Evolutionary conservation across 169 alveolate species (phyloP), one percentile per base, ranked within the genome.

Genomic region (Cryptosporidium viatorum): DNA sequence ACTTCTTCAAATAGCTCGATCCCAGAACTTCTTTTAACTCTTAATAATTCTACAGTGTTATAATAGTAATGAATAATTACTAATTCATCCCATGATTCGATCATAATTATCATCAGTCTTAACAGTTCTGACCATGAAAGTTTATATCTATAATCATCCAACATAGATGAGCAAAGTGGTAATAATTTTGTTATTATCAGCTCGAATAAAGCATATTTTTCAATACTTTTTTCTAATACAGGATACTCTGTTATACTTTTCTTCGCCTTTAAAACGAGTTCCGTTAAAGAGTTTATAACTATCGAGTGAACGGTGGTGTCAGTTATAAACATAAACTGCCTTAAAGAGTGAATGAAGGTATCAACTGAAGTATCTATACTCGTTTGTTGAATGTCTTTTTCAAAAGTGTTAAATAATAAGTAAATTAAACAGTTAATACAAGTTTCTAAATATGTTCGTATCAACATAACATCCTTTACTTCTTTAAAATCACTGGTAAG

Each of bases 81-180:
- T 35, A 80, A 39, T 45, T 80, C 89, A 59, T 80, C 89, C 89
- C 89, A 80, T 4, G 73, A 62, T 16, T 80, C 89, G 4, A 80
- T 80, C 43, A 65, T 31, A 3, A 62, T 1, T 5, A 52, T 41
- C 23, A 65, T 39, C 9, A 80, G 68, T 5, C 29, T 41, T 10
- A 80, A 31, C 14, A 52, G 18, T 16, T 41, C 55, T 12, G 69
- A 14, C 68, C 59, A 39, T 23, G 80, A 80, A 60, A 39, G 80
- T 45, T 80, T 80, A 43, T 65, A 62, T 59, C 68, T 80, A 41
- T 80, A 80, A 45, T 80, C 89, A 14, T 62, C 89, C 52, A 80
- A 48, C 23, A 80, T 62, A 8, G 65, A 45, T 29, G 69, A 43
- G 18, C 74, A 62, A 0, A 80, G 16, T 26, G 89, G 89, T 14